A percentile compares a stretch with the other conserved stretches of the same genome.
Evolutionary conservation across 2,329 filamentous ascomycete species (phyloP).

Genomic region (Coniochaeta prunicola): DNA sequence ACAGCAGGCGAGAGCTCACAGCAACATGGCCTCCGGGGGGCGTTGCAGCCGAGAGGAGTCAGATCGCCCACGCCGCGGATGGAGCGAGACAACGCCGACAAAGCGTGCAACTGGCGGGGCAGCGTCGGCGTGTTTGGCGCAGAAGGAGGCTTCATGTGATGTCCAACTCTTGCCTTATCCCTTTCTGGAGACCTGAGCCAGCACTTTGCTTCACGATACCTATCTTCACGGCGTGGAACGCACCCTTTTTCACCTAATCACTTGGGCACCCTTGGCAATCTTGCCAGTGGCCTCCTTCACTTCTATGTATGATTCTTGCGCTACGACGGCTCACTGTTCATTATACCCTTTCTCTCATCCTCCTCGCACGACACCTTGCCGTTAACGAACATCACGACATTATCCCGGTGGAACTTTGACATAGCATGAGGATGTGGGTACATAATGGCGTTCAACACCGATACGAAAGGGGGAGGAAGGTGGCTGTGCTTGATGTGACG

Average conservation of each 20-base stretch:
- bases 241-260: not conserved
- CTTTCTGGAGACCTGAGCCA: no score
- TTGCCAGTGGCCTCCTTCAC: not conserved
- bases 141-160: constrained; percentile 47
- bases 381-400: not conserved
- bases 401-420: not conserved
- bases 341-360: not conserved
- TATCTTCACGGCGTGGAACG: no score
- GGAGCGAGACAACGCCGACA: constrained; percentile 29
- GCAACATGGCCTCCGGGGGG: constrained; percentile 19
- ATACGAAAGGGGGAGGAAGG: not conserved
- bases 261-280: not conserved
- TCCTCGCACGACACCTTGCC: not conserved
- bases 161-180: not conserved
- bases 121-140: constrained; percentile 46
- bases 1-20: constrained; percentile 21
- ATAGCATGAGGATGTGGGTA: not conserved
- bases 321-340: not conserved
- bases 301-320: not conserved
- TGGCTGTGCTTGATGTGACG: not conserved
- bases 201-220: no score
- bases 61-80: constrained; percentile 20
- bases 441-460: not conserved
- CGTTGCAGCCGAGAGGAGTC: constrained; percentile 21
- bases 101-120: constrained; percentile 49